These are phyloP conservation scores for Phytophthora syringae DNA, from an alignment of 352 stramenopile species.

Conservation along the genomic window DNA sequence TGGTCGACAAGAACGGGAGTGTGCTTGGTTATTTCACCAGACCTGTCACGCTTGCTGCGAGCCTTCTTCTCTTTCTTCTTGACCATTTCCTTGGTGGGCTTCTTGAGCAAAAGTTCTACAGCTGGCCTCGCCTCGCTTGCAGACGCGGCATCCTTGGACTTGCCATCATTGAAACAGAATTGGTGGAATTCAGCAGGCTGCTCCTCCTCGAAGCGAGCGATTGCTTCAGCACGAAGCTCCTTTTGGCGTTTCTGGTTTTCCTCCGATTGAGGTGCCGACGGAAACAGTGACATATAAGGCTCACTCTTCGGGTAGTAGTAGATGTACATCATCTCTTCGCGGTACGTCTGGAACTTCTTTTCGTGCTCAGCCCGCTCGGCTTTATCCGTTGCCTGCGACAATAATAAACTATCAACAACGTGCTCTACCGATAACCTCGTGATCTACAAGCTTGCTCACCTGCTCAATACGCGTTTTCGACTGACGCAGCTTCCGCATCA, in stretches of 20 bases:
- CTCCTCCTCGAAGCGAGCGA: constrained; percentile 62
- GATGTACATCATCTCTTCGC: constrained; percentile 81
- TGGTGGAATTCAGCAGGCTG: constrained; percentile 69
- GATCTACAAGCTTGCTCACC: constrained; percentile 25
- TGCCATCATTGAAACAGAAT: constrained; percentile 74
- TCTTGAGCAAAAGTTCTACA: constrained; percentile 67
- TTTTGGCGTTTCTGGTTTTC: constrained; percentile 55
- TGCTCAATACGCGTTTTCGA: constrained; percentile 55
- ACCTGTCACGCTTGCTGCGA: constrained; percentile 56
- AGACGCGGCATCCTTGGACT: constrained; percentile 28
- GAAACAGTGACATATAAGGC: constrained; percentile 77
- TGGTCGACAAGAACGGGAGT: constrained; percentile 56
- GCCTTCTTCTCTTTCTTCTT: constrained; percentile 78
- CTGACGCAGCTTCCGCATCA: constrained; percentile 84
- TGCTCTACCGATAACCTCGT: background rate
- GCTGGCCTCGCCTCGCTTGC: constrained; percentile 27
- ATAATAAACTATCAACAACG: background rate
- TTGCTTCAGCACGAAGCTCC: constrained; percentile 49
- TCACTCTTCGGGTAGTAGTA: constrained; percentile 83
- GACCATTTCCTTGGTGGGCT: constrained; percentile 67
- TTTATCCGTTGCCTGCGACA: constrained; percentile 42
- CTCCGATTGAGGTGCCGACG: constrained; percentile 56
- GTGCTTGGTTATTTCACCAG: constrained; percentile 37
- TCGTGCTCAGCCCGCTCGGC: constrained; percentile 44
- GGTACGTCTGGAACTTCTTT: constrained; percentile 53